These are phyloP conservation scores for Cladosporium sp. DNA, from an alignment of 2,329 filamentous ascomycete genomes.

Conservation along the genomic window DNA sequence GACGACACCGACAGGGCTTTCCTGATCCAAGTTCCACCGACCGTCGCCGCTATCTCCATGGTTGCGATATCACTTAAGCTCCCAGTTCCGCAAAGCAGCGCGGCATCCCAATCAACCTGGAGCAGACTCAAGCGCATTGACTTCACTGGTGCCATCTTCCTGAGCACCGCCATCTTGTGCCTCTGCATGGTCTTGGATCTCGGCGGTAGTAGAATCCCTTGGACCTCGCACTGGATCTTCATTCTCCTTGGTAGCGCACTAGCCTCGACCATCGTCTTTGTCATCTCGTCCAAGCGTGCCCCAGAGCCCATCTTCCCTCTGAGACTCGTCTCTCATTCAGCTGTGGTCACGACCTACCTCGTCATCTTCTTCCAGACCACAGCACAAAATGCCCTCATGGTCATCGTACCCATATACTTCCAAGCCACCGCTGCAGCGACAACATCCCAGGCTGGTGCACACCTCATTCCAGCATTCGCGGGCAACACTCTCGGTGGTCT, in stretches of 20 bases:
- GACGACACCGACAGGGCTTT: slow-evolving; percentile 44
- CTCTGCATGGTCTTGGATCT: slow-evolving; percentile 47
- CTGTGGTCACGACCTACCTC: slow-evolving; percentile 50
- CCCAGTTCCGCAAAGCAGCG: slow-evolving; percentile 13
- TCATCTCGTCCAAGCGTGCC: slow-evolving; percentile 20
- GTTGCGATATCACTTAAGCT: slow-evolving; percentile 33
- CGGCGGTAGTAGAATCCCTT: slow-evolving; percentile 40
- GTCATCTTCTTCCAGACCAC: slow-evolving; percentile 51
- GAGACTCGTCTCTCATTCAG: slow-evolving; percentile 46
- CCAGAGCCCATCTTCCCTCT: slow-evolving; percentile 54
- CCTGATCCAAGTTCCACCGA: slow-evolving; percentile 53
- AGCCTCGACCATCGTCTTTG: slow-evolving; percentile 18
- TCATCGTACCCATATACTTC: slow-evolving; percentile 64
- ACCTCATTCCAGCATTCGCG: slow-evolving; percentile 62
- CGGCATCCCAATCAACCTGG: slow-evolving; percentile 20
- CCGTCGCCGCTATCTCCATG: slow-evolving; percentile 47
- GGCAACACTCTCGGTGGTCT: slow-evolving; percentile 64
- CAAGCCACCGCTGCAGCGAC: slow-evolving; percentile 56
- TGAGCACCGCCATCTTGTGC: slow-evolving; percentile 40
- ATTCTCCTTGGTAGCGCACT: slow-evolving; percentile 1
- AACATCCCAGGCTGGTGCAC: slow-evolving; percentile 54
- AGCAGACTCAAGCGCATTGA: slow-evolving; percentile 52
- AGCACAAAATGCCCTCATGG: slow-evolving; percentile 60
- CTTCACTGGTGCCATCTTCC: slow-evolving; percentile 51
- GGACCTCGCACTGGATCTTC: slow-evolving; percentile 33